Base-by-base conservation (phyloP, 2,329 filamentous ascomycete genomes). In the Penicillium decumbens region DNA sequence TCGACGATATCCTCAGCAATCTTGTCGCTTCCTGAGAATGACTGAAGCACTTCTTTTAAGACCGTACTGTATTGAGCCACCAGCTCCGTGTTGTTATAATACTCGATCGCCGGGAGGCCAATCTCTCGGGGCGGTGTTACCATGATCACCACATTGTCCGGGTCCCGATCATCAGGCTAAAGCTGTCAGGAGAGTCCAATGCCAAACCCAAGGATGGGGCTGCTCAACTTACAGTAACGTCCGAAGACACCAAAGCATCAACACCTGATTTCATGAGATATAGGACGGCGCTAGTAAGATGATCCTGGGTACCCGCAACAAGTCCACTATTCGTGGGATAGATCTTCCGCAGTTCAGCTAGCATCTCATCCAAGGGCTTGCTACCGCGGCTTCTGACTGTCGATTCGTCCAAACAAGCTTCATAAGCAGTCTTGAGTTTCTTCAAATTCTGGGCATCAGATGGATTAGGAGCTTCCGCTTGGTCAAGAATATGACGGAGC, bases 321-420 rank as follows among this genome's bases (percentile, higher is more conserved):
- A 57, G 51, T 12, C 64, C 62, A 25, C 67, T 59, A 10, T 56
- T 55, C 1, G 65, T 56, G 20, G 73, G 70, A 55, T 80, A 79
- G 9, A 75, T 65, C 6, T 71, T 61, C 8, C 75, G 70, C 30
- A 86, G 66, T 39, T 78, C 66, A 12, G 75, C 66, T n/a, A 88
- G 69, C 8, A 87, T 66, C 4, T 77, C 65, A 15, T 75, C 64
- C 35, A 89, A 65, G 2, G 84, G 84, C 50, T 74, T 65, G 5
- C 78, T 70, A 2, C 83, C 85, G 9, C 75, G 63, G 38, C 77
- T 67, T 55, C 78, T 77, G 43, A 87, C 77, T 8, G 71, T 67
- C 6, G 77, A 72, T 61, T 84, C 79, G 58, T 88, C 75, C 65
- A 86, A 77, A 61, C 86, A 89, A 29, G 84, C 79, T 53, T 80